A percentile compares a stretch with the other conserved stretches of the same genome.
These are phyloP conservation scores for Yarrowia sp. DNA, from an alignment of 805 yeast species.

Conservation along the genomic window DNA sequence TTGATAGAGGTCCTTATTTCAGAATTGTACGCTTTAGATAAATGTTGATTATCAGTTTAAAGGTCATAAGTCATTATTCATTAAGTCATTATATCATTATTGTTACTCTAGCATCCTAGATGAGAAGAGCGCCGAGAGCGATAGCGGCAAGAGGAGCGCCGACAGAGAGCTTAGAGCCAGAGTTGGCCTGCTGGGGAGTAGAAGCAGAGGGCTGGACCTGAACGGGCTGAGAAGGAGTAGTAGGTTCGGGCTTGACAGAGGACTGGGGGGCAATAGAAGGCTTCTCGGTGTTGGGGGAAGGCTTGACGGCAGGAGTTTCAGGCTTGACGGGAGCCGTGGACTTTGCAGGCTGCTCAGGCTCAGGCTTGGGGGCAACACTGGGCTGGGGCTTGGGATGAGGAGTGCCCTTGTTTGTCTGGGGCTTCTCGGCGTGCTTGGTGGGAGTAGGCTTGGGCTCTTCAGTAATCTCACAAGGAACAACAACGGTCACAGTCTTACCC, in stretches of 20 bases:
- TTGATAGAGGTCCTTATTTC: no score
- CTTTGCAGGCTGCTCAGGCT: neutral
- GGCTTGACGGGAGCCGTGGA: neutral
- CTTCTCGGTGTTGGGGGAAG: no score
- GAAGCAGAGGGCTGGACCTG: neutral
- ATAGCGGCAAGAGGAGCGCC: neutral
- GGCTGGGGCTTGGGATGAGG: neutral
- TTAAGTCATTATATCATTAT: neutral
- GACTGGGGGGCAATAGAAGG: neutral
- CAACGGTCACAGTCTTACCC: slow-evolving; percentile 6
- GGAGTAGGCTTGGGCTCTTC: neutral
- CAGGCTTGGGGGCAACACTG: neutral
- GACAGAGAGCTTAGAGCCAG: slow-evolving; percentile 6
- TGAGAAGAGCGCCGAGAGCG: slow-evolving; percentile 6
- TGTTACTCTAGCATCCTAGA: neutral
- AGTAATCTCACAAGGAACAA: neutral
- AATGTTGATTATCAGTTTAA: no score
- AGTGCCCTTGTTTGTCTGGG: neutral
- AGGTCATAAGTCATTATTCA: neutral
- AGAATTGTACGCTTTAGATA: no score
- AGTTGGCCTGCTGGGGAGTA: slow-evolving; percentile 19
- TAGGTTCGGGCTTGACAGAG: neutral
- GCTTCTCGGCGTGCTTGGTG: neutral
- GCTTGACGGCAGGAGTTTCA: neutral
- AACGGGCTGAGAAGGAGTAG: neutral